Conservation (phyloP, 495 filamentous ascomycete species). For the Aspergillus heteromorphus region DNA sequence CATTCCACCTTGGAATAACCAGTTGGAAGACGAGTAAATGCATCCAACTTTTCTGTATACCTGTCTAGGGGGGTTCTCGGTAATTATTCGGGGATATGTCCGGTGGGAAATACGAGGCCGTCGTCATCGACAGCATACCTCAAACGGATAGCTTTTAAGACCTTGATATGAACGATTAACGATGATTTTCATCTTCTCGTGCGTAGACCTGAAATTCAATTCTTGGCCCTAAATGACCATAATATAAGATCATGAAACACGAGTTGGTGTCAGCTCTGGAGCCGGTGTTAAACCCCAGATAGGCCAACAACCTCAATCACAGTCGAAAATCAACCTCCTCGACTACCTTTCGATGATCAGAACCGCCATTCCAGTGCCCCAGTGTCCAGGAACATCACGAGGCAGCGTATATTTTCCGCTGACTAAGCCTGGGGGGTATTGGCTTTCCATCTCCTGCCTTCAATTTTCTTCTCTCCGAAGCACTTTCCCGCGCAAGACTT, state of each 20-base stretch:
- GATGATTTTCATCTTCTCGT: not conserved
- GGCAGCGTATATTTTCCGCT: not conserved
- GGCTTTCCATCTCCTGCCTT: not conserved
- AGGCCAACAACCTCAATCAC: not conserved
- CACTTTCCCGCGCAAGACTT: slow-evolving; percentile 3
- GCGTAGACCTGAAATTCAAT: no score
- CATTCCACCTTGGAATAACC: no score
- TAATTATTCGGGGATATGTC: not conserved
- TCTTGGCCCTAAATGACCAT: no score
- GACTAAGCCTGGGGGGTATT: not conserved
- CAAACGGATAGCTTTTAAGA: not conserved
- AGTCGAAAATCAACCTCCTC: not conserved
- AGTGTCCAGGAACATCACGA: not conserved
- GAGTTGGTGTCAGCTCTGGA: not conserved
- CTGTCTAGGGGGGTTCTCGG: not conserved
- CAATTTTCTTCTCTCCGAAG: slow-evolving; percentile 1
- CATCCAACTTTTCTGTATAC: not conserved
- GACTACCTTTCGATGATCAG: not conserved
- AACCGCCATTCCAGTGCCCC: not conserved
- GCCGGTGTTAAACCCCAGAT: not conserved
- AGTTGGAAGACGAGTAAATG: no score
- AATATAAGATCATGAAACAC: no score
- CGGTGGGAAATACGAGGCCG: not conserved
- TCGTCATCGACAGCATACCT: not conserved
- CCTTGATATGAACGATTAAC: not conserved